phyloP scores from a whole-genome alignment of 2,329 filamentous ascomycete genomes.

The Purpureocillium lavendulum region DNA sequence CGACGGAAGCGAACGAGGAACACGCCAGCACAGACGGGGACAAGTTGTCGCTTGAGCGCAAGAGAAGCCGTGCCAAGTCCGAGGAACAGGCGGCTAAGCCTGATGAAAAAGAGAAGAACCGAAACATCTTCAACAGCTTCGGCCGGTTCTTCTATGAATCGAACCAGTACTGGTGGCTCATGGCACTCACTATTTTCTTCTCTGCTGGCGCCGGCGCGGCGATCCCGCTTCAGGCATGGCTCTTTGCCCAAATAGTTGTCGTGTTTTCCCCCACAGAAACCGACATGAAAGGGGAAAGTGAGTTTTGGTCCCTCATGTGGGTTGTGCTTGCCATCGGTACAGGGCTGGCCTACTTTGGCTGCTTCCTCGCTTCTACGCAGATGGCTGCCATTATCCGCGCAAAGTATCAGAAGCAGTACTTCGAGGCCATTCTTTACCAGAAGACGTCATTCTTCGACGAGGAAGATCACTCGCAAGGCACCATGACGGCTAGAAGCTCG shows the following conservation, averaged over 20 bases:
- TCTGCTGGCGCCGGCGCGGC: constrained; percentile 34
- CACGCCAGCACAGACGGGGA: constrained; percentile 31
- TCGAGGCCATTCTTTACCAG: constrained; percentile 50
- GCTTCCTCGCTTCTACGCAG: constrained; percentile 29
- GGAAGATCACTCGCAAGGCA: constrained; percentile 50
- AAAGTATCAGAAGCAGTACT: constrained; percentile 51
- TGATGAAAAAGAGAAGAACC: constrained; percentile 21
- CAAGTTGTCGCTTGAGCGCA: constrained; percentile 27
- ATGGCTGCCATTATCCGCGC: constrained; percentile 41
- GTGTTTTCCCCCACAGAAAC: constrained; percentile 32
- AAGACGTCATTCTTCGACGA: constrained; percentile 53
- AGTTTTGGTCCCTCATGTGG: constrained; percentile 62
- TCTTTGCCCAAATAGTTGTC: constrained; percentile 45
- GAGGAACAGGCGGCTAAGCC: constrained; percentile 16
- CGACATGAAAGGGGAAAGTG: constrained; percentile 29
- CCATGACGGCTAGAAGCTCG: constrained; percentile 47
- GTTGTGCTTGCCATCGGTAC: constrained; percentile 45
- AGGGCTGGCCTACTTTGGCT: constrained; percentile 42
- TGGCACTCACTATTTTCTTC: constrained; percentile 39
- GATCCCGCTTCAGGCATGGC: constrained; percentile 42
- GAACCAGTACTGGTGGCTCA: constrained; percentile 38
- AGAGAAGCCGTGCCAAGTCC: constrained; percentile 36
- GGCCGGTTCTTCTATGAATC: constrained; percentile 50
- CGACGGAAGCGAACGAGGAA: constrained; percentile 24
- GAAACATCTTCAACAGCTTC: constrained; percentile 43